Percentiles rank a stretch among this genome's conserved stretches.
phyloP scores from a whole-genome alignment of 2,329 filamentous ascomycete species.

The Thelonectria blattea region DNA sequence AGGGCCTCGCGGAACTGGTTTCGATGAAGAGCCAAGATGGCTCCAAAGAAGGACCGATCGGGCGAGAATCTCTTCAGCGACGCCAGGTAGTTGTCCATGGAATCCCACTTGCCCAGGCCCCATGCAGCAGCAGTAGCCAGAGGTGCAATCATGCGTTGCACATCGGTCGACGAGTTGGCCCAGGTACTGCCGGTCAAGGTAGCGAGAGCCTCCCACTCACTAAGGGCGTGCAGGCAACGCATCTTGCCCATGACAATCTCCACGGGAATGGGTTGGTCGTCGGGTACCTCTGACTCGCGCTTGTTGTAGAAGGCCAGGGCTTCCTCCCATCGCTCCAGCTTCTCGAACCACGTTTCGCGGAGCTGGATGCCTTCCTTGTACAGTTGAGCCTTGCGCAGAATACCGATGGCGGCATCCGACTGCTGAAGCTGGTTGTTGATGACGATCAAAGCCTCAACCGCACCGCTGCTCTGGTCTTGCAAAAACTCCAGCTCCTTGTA shows the following conservation, averaged over 20 bases:
- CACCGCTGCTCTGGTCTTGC: slow-evolving; percentile 93
- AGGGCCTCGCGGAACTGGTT: slow-evolving; percentile 94
- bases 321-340: slow-evolving; percentile 97
- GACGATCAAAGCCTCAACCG: slow-evolving; percentile 95
- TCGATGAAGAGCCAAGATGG: slow-evolving; percentile 90
- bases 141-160: slow-evolving; percentile 89
- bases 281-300: slow-evolving; percentile 73
- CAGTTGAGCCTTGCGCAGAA: slow-evolving; percentile 91
- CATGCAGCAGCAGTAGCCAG: slow-evolving; percentile 95
- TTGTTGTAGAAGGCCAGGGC: slow-evolving; percentile 90
- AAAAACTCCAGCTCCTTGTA: slow-evolving; percentile 99
- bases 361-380: slow-evolving; percentile 94
- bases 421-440: slow-evolving; percentile 99
- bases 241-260: slow-evolving; percentile 99
- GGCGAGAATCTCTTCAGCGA: slow-evolving; percentile 95
- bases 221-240: slow-evolving; percentile 94
- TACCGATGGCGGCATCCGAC: slow-evolving; percentile 97
- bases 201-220: slow-evolving; percentile 95
- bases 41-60: slow-evolving; percentile 96
- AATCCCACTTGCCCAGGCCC: slow-evolving; percentile 95
- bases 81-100: slow-evolving; percentile 96
- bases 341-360: slow-evolving; percentile 99
- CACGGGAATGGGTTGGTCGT: slow-evolving; percentile 68
- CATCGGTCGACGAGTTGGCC: slow-evolving; percentile 85
- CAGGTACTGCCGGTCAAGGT: slow-evolving; percentile 90